phyloP scores from a whole-genome alignment of 2,329 filamentous ascomycete genomes.

The Colletotrichum sp. region DNA sequence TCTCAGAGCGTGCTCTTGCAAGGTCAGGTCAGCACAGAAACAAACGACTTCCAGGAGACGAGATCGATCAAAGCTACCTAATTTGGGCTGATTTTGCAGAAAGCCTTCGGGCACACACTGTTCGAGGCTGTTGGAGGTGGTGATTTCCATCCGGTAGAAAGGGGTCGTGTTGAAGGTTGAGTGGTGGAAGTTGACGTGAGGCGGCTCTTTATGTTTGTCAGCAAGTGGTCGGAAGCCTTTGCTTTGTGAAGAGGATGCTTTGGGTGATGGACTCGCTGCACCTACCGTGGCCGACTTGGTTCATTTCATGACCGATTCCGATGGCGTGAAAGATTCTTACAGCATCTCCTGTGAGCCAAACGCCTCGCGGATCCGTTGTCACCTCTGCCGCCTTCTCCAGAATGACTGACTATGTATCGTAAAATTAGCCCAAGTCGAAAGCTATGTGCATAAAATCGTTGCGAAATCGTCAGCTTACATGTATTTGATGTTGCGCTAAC shows the following conservation, averaged over 20 bases:
- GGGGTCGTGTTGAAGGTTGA: neutral
- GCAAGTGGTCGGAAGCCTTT: neutral
- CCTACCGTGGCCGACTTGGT: neutral
- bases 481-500: neutral
- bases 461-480: neutral
- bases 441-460: neutral
- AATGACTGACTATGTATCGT: neutral
- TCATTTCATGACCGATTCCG: neutral
- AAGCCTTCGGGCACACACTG: neutral
- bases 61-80: neutral
- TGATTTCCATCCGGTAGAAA: neutral
- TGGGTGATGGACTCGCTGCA: fast-evolving
- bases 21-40: neutral
- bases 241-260: neutral
- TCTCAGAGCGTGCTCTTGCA: neutral
- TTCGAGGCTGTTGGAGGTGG: neutral
- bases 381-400: neutral
- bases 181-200: neutral
- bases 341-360: neutral
- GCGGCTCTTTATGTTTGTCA: neutral
- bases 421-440: neutral
- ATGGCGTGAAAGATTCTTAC: neutral
- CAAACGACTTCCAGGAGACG: neutral
- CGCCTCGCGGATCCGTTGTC: neutral
- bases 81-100: neutral